Conservation (phyloP, 805 yeast genomes). For the Kodamaea hsintzibuensis region DNA sequence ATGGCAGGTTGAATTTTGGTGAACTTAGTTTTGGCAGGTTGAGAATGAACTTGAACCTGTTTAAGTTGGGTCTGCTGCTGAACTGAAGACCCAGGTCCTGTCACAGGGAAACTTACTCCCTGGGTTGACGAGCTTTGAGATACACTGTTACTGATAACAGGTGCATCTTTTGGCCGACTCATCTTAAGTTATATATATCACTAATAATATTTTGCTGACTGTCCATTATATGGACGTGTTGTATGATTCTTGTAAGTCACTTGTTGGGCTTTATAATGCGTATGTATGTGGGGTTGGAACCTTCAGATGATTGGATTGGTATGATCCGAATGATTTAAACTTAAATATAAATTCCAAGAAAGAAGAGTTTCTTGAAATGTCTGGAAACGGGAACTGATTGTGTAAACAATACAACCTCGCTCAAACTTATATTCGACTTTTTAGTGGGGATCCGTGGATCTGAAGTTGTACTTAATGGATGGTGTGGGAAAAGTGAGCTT, state of each 20-base stretch:
- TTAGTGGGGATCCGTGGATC: not conserved
- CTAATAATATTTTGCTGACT: not conserved
- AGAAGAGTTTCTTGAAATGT: not conserved
- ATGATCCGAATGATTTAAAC: not conserved
- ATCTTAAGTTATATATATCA: not conserved
- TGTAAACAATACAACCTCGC: not conserved
- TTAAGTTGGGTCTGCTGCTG: not conserved
- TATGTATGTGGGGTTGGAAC: not conserved
- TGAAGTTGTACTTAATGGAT: not conserved
- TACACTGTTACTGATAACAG: not conserved
- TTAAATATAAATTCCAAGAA: not conserved
- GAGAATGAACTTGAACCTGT: not conserved
- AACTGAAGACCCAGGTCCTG: not conserved
- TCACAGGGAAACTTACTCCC: constrained; percentile 1
- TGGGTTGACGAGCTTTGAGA: constrained; percentile 2
- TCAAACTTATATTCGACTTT: not conserved
- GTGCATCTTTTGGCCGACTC: not conserved
- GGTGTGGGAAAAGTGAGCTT: not conserved
- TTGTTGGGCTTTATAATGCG: not conserved
- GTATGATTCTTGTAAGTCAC: not conserved
- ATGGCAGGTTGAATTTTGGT: constrained; percentile 41
- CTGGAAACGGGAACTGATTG: not conserved
- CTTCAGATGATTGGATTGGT: not conserved
- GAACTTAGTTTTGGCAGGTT: constrained; percentile 20
- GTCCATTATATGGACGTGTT: not conserved